phyloP scores from a whole-genome alignment of 768 basidiomycete genomes.

The Serendipita vermifera region DNA sequence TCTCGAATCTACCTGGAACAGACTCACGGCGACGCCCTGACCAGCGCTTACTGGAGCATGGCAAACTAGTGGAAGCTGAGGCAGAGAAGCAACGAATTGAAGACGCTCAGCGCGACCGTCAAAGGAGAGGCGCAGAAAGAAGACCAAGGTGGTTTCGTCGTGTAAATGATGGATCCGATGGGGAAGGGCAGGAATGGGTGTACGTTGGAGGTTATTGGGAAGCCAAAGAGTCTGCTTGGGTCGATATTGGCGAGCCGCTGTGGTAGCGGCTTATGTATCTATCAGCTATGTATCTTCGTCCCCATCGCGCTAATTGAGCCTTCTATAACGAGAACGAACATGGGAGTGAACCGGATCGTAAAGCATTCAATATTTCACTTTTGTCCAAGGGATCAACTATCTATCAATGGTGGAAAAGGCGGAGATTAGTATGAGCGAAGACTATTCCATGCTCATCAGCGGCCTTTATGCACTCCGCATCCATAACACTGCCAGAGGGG shows the following conservation, averaged over 20 bases:
- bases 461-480: constrained; percentile 88
- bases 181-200: constrained; percentile 67
- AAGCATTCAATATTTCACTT: no score
- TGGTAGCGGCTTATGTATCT: constrained; percentile 12
- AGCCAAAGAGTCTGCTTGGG: constrained; percentile 50
- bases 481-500: constrained; percentile 92
- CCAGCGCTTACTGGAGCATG: constrained; percentile 70
- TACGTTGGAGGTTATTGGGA: constrained; percentile 81
- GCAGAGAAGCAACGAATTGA: constrained; percentile 61
- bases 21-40: constrained; percentile 75
- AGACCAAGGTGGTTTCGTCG: constrained; percentile 65
- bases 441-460: constrained; percentile 88
- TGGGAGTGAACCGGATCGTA: no score
- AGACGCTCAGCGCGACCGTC: constrained; percentile 60
- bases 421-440: constrained; percentile 76
- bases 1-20: constrained; percentile 54
- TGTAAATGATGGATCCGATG: constrained; percentile 28
- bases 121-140: constrained; percentile 43
- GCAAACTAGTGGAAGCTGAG: constrained; percentile 57
- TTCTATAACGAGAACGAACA: no score
- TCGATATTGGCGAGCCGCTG: neutral
- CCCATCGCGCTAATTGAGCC: no score
- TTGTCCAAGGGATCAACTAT: no score
- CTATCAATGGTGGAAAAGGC: constrained; percentile 93
- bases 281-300: no score